Percentiles rank a stretch among this genome's conserved stretches.
Evolutionary conservation across 2,329 filamentous ascomycete genomes (phyloP).

Genomic region (Verticillium albo-atrum): DNA sequence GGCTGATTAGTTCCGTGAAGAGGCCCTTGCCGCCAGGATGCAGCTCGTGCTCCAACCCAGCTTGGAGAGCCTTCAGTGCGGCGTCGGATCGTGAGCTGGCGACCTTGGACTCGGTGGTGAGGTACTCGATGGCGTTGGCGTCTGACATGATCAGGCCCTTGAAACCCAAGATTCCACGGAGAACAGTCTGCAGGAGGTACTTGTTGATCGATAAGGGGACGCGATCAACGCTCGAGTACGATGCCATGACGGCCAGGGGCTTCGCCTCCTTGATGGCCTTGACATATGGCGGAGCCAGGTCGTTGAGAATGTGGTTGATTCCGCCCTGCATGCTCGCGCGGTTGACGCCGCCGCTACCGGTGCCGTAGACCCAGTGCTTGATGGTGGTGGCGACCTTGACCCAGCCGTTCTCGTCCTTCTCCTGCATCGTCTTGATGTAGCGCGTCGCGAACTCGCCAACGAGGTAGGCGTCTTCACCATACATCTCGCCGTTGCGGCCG

Average conservation of each 20-base stretch:
- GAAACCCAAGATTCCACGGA: constrained; percentile 22
- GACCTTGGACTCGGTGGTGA: constrained; percentile 20
- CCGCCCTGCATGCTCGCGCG: constrained; percentile 24
- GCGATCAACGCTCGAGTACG: constrained; percentile 24
- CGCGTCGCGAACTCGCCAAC: constrained; percentile 23
- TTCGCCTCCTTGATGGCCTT: constrained; percentile 20
- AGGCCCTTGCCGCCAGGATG: constrained; percentile 16
- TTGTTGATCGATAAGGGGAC: constrained; percentile 25
- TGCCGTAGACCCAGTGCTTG: constrained; percentile 31
- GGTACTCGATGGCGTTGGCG: constrained; percentile 20
- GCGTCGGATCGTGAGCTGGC: constrained; percentile 21
- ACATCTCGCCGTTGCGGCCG: constrained; percentile 15
- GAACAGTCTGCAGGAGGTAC: constrained; percentile 21
- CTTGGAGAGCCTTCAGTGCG: constrained; percentile 17
- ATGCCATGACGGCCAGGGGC: constrained; percentile 24
- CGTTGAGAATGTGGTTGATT: constrained; percentile 28
- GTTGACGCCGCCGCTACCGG: constrained; percentile 26
- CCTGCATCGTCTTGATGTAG: constrained; percentile 30
- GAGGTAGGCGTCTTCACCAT: constrained; percentile 25
- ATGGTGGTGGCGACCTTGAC: constrained; percentile 28
- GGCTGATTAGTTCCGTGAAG: constrained; percentile 17
- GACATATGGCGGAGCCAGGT: constrained; percentile 22
- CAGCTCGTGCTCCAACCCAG: constrained; percentile 22
- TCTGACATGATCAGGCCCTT: constrained; percentile 27
- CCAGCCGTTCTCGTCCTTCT: constrained; percentile 23